phyloP scores from a whole-genome alignment of 352 stramenopile species.

The Phytopythium kandeliae region DNA sequence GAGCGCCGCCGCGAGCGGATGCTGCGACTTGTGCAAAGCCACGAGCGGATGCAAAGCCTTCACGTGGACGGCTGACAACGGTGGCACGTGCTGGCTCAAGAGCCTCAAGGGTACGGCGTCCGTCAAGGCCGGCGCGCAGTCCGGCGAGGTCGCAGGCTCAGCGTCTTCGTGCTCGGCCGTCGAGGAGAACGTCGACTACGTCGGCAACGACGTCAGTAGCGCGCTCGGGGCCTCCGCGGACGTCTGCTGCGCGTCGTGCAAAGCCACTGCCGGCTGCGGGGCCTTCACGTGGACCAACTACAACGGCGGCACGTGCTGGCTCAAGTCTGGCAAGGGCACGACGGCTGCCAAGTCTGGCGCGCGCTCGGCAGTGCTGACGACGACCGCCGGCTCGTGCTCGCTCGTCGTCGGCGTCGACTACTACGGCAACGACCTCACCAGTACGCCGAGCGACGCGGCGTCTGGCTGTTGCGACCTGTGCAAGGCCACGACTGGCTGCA shows the following conservation, averaged over 20 bases:
- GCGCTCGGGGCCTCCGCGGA: slow-evolving; percentile 9
- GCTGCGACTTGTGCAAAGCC: slow-evolving; percentile 20
- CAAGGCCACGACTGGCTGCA: slow-evolving; percentile 16
- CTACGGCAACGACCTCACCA: slow-evolving; percentile 23
- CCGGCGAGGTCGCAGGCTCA: slow-evolving; percentile 12
- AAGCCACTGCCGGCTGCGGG: slow-evolving; percentile 15
- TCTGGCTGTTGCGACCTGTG: slow-evolving; percentile 25
- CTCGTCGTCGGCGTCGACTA: slow-evolving; percentile 29
- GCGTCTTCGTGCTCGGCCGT: slow-evolving; percentile 12
- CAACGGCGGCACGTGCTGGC: slow-evolving; percentile 36
- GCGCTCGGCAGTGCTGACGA: slow-evolving; percentile 8
- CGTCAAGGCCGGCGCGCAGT: slow-evolving; percentile 16
- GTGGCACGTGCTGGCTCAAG: slow-evolving; percentile 56
- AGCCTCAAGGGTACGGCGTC: slow-evolving; percentile 17
- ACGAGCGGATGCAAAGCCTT: slow-evolving; percentile 28
- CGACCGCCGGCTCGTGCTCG: slow-evolving; percentile 9
- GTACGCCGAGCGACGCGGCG: slow-evolving; percentile 13
- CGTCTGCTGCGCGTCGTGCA: slow-evolving; percentile 26
- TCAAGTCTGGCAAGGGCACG: slow-evolving; percentile 25
- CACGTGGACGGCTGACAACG: slow-evolving; percentile 42
- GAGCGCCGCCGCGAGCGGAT: slow-evolving; percentile 13
- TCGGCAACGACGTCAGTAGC: slow-evolving; percentile 20
- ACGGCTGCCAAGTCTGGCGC: slow-evolving; percentile 11
- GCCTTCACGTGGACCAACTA: slow-evolving; percentile 40
- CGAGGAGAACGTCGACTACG: slow-evolving; percentile 29